Conservation (phyloP, 2,329 filamentous ascomycete genomes). For the Ophiocordyceps australis region DNA sequence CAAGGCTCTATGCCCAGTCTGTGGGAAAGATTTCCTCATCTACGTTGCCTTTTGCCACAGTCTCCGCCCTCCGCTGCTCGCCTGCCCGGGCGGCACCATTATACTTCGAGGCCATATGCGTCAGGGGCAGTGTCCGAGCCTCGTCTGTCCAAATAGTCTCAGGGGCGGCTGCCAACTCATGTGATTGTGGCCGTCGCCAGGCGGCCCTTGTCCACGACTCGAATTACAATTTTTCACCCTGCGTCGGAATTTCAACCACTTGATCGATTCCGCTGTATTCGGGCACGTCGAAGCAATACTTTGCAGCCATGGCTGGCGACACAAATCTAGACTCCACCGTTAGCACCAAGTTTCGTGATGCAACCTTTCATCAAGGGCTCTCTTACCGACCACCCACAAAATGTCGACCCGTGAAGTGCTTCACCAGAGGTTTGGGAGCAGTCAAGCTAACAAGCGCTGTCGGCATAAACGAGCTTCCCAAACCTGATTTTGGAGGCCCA, state of each 20-base stretch:
- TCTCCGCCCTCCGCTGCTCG: constrained; percentile 27
- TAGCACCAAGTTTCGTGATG: constrained; percentile 4
- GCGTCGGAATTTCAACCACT: constrained; percentile 52
- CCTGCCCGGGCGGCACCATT: constrained; percentile 25
- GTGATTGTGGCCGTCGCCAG: constrained; percentile 12
- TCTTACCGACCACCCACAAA: constrained; percentile 71
- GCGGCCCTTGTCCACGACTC: not conserved
- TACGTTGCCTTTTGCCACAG: constrained; percentile 37
- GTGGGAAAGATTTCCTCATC: constrained; percentile 38
- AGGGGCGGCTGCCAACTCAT: constrained; percentile 36
- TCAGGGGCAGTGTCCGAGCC: constrained; percentile 37
- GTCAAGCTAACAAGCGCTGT: constrained; percentile 71
- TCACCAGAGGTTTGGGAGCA: constrained; percentile 79
- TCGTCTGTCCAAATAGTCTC: constrained; percentile 38
- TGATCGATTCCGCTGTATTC: constrained; percentile 77
- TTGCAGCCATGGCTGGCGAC: constrained; percentile 56
- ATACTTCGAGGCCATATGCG: constrained; percentile 25
- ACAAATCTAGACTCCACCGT: constrained; percentile 46
- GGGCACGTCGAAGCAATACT: constrained; percentile 73
- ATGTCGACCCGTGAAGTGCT: constrained; percentile 71
- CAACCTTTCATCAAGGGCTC: constrained; percentile 4
- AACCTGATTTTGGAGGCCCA: constrained; percentile 60
- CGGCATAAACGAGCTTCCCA: constrained; percentile 69
- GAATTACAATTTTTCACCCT: constrained; percentile 33
- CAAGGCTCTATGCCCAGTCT: constrained; percentile 37